Conservation (phyloP, 306 rosid genomes). For the Ziziphus jujuba region DNA sequence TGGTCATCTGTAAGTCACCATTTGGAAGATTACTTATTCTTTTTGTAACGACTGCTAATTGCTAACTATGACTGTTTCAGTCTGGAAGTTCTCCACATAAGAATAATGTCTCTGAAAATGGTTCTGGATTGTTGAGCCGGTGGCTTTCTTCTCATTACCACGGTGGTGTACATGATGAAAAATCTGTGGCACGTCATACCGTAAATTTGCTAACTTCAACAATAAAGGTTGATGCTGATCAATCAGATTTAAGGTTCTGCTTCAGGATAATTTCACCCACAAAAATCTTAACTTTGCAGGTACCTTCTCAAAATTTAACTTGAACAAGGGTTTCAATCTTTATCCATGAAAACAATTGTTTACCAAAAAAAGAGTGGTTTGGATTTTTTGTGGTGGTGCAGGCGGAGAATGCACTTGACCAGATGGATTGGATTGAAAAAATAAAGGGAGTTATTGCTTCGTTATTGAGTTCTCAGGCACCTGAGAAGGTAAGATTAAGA, state of each 20-base stretch:
- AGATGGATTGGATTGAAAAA: conserved; percentile 89
- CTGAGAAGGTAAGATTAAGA: conserved; percentile 47
- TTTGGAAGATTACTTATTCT: conserved; percentile 34
- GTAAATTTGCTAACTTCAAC: conserved; percentile 81
- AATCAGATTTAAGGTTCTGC: conserved; percentile 84
- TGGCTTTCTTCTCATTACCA: conserved; percentile 86
- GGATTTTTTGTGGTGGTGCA: conserved; percentile 30
- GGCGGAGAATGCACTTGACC: conserved; percentile 85
- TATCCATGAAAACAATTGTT: background rate
- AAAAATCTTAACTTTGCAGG: conserved; percentile 80
- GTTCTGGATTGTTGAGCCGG: conserved; percentile 67
- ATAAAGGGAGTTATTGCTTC: conserved; percentile 81
- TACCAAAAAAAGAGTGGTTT: too few species aligned
- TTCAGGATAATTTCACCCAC: conserved; percentile 79
- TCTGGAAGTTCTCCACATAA: conserved; percentile 52
- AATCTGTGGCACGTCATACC: conserved; percentile 62
- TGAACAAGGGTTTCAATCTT: background rate
- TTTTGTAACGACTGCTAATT: conserved; percentile 19
- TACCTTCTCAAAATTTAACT: conserved; percentile 21
- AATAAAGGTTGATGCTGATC: conserved; percentile 77
- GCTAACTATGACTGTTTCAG: conserved; percentile 38
- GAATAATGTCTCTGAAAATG: conserved; percentile 50
- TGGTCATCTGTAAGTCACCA: conserved; percentile 57
- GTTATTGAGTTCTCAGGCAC: conserved; percentile 61
- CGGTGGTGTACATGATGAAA: conserved; percentile 76